phyloP scores from a whole-genome alignment of 331 rosid genomes.

The Malus hybrid region DNA sequence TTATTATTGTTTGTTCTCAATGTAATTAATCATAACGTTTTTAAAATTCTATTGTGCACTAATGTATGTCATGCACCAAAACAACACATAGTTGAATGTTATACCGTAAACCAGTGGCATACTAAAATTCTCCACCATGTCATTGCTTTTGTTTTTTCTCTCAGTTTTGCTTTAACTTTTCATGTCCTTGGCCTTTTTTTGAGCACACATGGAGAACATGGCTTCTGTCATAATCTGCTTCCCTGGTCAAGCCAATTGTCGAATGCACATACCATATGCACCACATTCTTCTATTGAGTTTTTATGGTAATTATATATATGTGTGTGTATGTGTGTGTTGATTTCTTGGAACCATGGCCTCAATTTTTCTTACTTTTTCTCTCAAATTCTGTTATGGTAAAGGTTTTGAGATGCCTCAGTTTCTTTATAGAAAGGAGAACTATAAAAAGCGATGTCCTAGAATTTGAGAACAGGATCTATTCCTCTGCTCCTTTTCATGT shows the following conservation, averaged over 20 bases:
- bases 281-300: not conserved
- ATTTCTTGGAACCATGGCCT: not conserved
- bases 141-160: not conserved
- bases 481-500: slow-evolving; percentile 29
- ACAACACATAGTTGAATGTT: not conserved
- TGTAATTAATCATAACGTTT: no score
- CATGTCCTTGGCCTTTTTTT: not conserved
- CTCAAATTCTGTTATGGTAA: not conserved
- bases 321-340: not conserved
- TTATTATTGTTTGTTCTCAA: no score
- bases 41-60: not conserved
- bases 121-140: not conserved
- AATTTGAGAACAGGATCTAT: slow-evolving; percentile 19
- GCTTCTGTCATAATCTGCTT: slow-evolving; percentile 3
- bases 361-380: slow-evolving; percentile 9
- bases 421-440: slow-evolving; percentile 15
- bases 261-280: slow-evolving; percentile 14
- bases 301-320: not conserved
- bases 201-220: slow-evolving; percentile 56
- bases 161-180: slow-evolving; percentile 1
- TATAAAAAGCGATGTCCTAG: slow-evolving; percentile 23
- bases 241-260: not conserved
- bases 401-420: slow-evolving; percentile 31
- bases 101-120: not conserved
- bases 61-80: not conserved